Conservation (phyloP, 2,329 filamentous ascomycete species). For the Aplosporella prunicola region DNA sequence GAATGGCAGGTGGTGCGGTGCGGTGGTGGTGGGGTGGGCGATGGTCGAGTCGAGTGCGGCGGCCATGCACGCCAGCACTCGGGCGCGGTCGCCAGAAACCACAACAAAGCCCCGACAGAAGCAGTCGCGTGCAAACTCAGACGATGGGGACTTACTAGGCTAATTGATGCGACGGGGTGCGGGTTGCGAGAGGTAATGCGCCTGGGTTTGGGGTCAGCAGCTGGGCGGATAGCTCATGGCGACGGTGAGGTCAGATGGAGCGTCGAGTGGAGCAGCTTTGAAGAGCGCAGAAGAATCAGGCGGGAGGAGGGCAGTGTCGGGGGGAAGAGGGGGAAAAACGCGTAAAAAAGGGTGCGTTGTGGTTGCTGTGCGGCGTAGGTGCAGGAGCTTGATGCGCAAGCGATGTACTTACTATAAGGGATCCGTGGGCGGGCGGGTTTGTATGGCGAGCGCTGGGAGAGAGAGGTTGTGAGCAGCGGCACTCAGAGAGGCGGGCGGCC, state of each 20-base stretch:
- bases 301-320: conserved; percentile 12
- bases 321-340: conserved; percentile 14
- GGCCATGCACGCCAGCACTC: too few species aligned
- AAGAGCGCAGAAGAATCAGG: conserved; percentile 1
- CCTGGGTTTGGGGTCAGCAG: conserved; percentile 2
- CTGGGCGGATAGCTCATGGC: not conserved
- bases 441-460: conserved; percentile 8
- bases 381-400: conserved; percentile 10
- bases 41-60: not conserved
- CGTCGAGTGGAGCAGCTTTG: not conserved
- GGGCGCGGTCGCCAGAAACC: too few species aligned
- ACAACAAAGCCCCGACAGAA: too few species aligned
- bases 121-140: not conserved
- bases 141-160: conserved; percentile 13
- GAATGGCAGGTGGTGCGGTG: not conserved
- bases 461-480: conserved; percentile 8
- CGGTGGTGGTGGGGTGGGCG: too few species aligned
- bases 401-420: conserved; percentile 10
- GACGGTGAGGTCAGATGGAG: conserved; percentile 4
- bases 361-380: conserved; percentile 19
- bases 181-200: conserved; percentile 2
- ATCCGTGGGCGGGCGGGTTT: conserved; percentile 9
- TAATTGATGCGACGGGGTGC: conserved; percentile 17
- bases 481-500: conserved; percentile 1
- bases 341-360: conserved; percentile 18